Base-by-base conservation (phyloP, 768 basidiomycete species). In the Chalciporus chontae region DNA sequence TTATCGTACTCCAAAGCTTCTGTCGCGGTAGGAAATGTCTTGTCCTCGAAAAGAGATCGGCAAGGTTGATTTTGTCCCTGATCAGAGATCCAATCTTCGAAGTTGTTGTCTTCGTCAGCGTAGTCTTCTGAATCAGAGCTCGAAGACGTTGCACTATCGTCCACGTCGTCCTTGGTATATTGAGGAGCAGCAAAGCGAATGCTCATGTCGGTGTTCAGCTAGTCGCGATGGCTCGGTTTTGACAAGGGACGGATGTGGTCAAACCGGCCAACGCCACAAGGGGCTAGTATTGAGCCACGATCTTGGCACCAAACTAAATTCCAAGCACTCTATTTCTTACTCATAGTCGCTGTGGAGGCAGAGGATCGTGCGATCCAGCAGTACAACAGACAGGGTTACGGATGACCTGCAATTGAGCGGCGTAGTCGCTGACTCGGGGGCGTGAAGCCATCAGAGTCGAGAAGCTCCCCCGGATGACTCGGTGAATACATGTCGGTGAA, bases 21-120 rank as follows among this genome's bases (percentile, higher is more conserved):
- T 21, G 77, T 66, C 19, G 77, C 81, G 0, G 83, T 81, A 31
- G 77, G 66, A 53, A 93, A 77, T 1, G 69, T 66, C 34, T 73
- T 77, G 58, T 83, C 77, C 23, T 88, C 87, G 62, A 94, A 94
- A 21, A 94, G 76, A 0, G 91, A 91, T 58, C 67, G 72, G 66
- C 85, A 89, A 9, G 78, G 63, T 40, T 71, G 75, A 39, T 72
- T 73, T 43, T 66, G 66, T 38, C 70, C 70, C 17, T 83, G 82
- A 67, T 90, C 88, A 14, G 85, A 87, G 11, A 80, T 72, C 89
- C 88, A 91, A 61, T 90, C 90, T 42, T 87, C 85, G 75, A 84
- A 90, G 46, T 74, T 83, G 53, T 87, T 72, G 34, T 90, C 85
- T n/a, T 71, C 68, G 18, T 70, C 65, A 7, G 54, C 43, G 24